Evolutionary conservation across 2,329 filamentous ascomycete genomes (phyloP).

Genomic region (Penicillium sp.): DNA sequence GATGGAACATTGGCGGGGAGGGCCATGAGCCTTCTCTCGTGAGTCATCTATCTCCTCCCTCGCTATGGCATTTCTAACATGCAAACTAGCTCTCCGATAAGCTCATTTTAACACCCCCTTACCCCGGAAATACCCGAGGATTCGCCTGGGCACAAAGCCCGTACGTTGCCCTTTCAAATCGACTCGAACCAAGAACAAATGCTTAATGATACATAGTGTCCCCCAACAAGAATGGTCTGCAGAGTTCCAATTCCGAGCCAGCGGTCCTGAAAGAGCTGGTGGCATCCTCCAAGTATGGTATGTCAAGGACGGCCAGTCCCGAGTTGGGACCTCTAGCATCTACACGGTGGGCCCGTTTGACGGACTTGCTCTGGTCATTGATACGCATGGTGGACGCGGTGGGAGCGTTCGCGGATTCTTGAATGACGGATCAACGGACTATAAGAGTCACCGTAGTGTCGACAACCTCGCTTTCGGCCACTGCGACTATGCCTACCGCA

Average conservation of each 20-base stretch:
- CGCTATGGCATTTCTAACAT: slow-evolving; percentile 13
- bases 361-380: slow-evolving; percentile 80
- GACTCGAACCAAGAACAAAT: neutral
- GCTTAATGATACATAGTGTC: slow-evolving; percentile 30
- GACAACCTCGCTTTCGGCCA: slow-evolving; percentile 89
- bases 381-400: slow-evolving; percentile 71
- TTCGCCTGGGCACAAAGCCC: slow-evolving; percentile 70
- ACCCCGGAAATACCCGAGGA: slow-evolving; percentile 78
- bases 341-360: slow-evolving; percentile 84
- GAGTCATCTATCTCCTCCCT: slow-evolving; percentile 12
- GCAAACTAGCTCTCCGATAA: slow-evolving; percentile 68
- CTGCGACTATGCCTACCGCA: slow-evolving; percentile 86
- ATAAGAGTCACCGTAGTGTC: slow-evolving; percentile 67
- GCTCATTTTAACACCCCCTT: slow-evolving; percentile 82
- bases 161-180: slow-evolving; percentile 28
- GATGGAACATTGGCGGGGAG: slow-evolving; percentile 53
- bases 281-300: slow-evolving; percentile 96
- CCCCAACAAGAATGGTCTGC: slow-evolving; percentile 67
- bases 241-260: slow-evolving; percentile 82
- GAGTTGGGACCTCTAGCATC: slow-evolving; percentile 68
- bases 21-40: slow-evolving; percentile 54
- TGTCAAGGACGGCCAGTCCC: slow-evolving; percentile 61
- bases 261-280: slow-evolving; percentile 75
- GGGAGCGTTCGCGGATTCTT: slow-evolving; percentile 88
- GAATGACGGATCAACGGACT: slow-evolving; percentile 83